These are phyloP conservation scores for Ochromonas danica DNA, from an alignment of 108 stramenopile genomes.

Conservation along the genomic window DNA sequence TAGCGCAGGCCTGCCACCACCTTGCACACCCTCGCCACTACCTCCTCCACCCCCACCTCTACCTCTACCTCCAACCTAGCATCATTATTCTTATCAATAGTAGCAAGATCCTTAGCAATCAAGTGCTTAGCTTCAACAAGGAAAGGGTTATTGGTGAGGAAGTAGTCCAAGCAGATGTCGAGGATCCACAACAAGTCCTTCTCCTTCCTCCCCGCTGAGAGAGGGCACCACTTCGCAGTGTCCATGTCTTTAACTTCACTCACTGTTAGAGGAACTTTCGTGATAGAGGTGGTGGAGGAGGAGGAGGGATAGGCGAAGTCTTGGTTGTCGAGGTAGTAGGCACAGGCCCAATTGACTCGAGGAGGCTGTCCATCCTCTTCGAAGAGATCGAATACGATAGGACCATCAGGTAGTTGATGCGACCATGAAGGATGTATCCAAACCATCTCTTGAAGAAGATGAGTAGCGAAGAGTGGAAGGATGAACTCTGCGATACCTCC, in stretches of 20 bases:
- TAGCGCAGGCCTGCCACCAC: too few species aligned
- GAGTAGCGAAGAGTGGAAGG: constrained; percentile 44
- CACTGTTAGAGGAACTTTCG: not conserved
- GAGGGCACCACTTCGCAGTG: not conserved
- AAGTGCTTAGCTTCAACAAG: not conserved
- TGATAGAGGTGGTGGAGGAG: not conserved
- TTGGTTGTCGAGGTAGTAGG: constrained; percentile 31
- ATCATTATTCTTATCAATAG: too few species aligned
- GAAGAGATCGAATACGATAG: constrained; percentile 19
- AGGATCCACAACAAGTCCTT: constrained; percentile 18
- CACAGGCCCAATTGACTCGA: not conserved
- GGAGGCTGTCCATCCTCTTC: not conserved
- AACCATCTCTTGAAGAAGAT: constrained; percentile 40
- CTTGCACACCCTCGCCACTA: too few species aligned
- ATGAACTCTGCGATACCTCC: constrained; percentile 58
- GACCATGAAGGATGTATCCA: constrained; percentile 52
- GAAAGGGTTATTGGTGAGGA: constrained; percentile 30
- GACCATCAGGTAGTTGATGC: constrained; percentile 43
- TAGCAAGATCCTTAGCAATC: too few species aligned
- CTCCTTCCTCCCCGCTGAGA: too few species aligned
- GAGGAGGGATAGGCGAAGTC: not conserved
- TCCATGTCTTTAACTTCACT: not conserved
- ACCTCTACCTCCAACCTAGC: too few species aligned
- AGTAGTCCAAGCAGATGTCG: constrained; percentile 42
- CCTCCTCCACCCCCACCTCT: too few species aligned